These are phyloP conservation scores for Backusella luteola DNA, from an alignment of 192 early-diverging fungal species.

Conservation along the genomic window DNA sequence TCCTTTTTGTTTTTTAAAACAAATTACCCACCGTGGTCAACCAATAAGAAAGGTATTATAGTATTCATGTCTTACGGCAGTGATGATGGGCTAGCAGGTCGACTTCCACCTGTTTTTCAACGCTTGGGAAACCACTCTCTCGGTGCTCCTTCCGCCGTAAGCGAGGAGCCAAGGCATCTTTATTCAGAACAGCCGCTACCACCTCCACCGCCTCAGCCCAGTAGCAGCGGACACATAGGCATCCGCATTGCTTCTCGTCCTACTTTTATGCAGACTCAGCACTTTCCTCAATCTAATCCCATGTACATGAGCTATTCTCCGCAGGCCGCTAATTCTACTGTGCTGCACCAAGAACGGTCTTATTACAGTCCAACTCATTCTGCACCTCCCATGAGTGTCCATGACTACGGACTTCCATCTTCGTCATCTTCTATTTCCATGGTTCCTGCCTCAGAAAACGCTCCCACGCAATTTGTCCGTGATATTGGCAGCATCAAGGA, in stretches of 20 bases:
- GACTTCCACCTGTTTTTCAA: conserved; percentile 8
- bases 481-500: background rate
- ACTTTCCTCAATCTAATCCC: background rate
- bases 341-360: background rate
- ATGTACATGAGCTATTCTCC: background rate
- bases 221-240: too few relatives aligned
- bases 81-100: background rate
- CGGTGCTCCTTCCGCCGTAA: too few relatives aligned
- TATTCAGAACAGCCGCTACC: background rate
- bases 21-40: background rate
- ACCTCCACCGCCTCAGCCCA: background rate
- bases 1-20: too few relatives aligned
- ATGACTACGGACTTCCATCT: background rate
- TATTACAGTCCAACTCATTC: background rate
- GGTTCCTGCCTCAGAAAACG: background rate
- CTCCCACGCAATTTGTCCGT: background rate
- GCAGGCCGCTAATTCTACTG: background rate
- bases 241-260: background rate
- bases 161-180: background rate
- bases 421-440: background rate
- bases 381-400: background rate
- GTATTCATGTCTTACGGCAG: background rate
- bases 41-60: background rate
- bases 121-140: background rate
- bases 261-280: background rate